A percentile compares a stretch with the other conserved stretches of the same genome.
Conservation (phyloP, 78 protist species). For the Emiliania huxleyi region DNA sequence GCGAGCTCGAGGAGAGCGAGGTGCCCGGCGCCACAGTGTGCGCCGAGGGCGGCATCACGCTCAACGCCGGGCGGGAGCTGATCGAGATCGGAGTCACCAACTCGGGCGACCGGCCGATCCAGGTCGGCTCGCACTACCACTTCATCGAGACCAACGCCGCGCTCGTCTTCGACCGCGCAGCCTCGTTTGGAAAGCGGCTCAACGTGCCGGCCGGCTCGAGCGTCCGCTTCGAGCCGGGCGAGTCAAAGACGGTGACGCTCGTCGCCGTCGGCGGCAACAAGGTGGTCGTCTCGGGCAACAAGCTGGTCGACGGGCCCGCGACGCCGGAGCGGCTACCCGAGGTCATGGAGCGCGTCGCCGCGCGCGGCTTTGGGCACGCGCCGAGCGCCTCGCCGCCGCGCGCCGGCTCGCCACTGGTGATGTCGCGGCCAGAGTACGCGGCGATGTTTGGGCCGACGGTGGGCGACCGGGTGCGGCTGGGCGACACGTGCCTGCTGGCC, state of each 20-base stretch:
- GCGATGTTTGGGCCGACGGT: constrained; percentile 45
- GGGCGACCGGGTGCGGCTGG: constrained; percentile 31
- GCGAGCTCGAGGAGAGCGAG: background rate
- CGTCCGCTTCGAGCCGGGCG: constrained; percentile 59
- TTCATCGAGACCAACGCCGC: constrained; percentile 34
- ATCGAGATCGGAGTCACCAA: constrained; percentile 11
- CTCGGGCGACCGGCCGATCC: constrained; percentile 43
- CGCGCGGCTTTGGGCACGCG: background rate
- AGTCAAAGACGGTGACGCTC: constrained; percentile 20
- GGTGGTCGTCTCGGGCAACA: constrained; percentile 19
- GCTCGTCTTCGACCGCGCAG: constrained; percentile 35
- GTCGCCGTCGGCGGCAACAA: background rate
- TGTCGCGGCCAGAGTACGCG: constrained; percentile 21
- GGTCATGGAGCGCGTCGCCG: background rate
- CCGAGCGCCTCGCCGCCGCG: background rate
- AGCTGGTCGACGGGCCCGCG: background rate
- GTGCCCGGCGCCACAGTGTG: background rate
- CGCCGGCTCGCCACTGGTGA: background rate
- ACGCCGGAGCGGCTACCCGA: constrained; percentile 19
- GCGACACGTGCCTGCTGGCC: constrained; percentile 28
- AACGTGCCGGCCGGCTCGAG: constrained; percentile 44
- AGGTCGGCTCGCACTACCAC: constrained; percentile 57
- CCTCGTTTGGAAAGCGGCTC: constrained; percentile 17
- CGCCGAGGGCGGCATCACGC: background rate
- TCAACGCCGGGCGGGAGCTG: constrained; percentile 25